Conservation (phyloP, 2,329 filamentous ascomycete species). For the Colletotrichum higginsianum region DNA sequence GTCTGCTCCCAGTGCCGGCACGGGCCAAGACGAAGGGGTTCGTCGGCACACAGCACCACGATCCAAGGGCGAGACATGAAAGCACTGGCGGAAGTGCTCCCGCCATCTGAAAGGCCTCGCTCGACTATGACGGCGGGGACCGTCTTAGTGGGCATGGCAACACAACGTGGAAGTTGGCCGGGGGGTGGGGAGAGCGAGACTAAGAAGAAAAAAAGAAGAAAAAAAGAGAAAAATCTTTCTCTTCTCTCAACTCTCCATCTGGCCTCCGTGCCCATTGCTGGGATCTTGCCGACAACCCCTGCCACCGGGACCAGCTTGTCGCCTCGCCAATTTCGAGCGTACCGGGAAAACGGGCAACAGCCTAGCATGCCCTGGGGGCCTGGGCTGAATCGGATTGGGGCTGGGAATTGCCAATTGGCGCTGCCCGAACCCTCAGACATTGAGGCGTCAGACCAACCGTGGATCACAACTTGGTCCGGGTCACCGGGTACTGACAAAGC, state of each 20-base stretch:
- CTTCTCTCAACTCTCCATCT: constrained; percentile 11
- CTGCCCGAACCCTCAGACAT: constrained; percentile 36
- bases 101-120: constrained; percentile 14
- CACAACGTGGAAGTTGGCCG: constrained; percentile 35
- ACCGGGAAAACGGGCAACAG: constrained; percentile 18
- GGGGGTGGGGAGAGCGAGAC: constrained; percentile 8
- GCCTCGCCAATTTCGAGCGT: constrained; percentile 36
- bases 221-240: constrained; percentile 14
- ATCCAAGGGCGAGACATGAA: constrained; percentile 5
- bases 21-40: not conserved
- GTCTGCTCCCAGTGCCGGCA: constrained; percentile 11
- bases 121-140: constrained; percentile 1
- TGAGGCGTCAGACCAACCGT: constrained; percentile 34
- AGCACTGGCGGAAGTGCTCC: not conserved
- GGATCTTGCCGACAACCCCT: constrained; percentile 34
- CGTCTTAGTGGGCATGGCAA: constrained; percentile 25
- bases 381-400: constrained; percentile 21
- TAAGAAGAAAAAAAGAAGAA: not conserved
- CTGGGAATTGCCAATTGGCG: constrained; percentile 27
- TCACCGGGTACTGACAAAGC: not conserved
- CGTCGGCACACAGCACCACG: not conserved
- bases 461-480: constrained; percentile 34
- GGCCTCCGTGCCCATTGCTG: constrained; percentile 7
- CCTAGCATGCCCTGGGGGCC: constrained; percentile 18
- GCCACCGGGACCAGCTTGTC: constrained; percentile 22